Evolutionary conservation across 129 eudicot genomes (phyloP).

Genomic region (Artemisia tridentata): DNA sequence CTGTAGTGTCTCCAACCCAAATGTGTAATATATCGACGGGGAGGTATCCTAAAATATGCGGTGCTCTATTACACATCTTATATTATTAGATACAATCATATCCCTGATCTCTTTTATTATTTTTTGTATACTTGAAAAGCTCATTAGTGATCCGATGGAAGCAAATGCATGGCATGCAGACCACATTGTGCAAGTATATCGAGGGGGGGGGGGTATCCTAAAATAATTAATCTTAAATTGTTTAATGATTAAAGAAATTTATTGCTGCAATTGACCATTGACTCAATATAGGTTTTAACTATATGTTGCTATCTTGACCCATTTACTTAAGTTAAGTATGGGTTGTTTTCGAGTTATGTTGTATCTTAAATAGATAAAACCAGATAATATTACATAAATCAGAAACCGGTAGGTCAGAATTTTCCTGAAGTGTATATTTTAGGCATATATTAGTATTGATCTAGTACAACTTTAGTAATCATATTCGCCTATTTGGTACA

Average conservation of each 20-base stretch:
- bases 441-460: too few relatives aligned
- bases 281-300: background rate
- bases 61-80: too few relatives aligned
- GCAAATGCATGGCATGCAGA: conserved; percentile 99
- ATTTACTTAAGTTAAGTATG: background rate
- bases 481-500: too few relatives aligned
- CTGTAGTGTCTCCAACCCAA: too few relatives aligned
- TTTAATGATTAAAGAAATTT: conserved; percentile 2
- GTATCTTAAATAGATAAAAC: too few relatives aligned
- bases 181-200: conserved; percentile 80
- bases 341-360: background rate
- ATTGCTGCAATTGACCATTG: conserved; percentile 10
- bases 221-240: background rate
- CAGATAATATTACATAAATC: too few relatives aligned
- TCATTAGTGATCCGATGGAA: conserved; percentile 71
- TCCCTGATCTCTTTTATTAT: background rate
- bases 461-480: too few relatives aligned
- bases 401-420: too few relatives aligned
- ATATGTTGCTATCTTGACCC: background rate
- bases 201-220: conserved; percentile 78
- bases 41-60: too few relatives aligned
- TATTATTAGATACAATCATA: too few relatives aligned
- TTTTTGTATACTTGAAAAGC: conserved; percentile 68
- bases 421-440: too few relatives aligned
- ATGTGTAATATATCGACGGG: too few relatives aligned